Percentiles rank a stretch among this genome's conserved stretches.
Evolutionary conservation across 805 yeast species (phyloP).

Genomic region (Ogataea neopini): DNA sequence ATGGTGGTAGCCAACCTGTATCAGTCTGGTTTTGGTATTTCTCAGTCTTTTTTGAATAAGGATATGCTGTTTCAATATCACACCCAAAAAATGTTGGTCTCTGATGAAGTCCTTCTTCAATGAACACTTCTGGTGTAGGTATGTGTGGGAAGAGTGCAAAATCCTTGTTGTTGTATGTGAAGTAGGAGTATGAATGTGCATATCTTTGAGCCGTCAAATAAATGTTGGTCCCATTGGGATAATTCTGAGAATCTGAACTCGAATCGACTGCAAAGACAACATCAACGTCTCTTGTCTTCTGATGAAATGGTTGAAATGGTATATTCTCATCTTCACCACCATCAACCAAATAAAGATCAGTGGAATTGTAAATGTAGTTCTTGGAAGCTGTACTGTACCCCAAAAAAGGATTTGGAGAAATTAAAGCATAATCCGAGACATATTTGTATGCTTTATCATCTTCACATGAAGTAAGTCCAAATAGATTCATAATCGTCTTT

Average conservation of each 20-base stretch:
- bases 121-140: constrained; percentile 34
- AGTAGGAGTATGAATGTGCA: constrained; percentile 8
- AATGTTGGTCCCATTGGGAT: constrained; percentile 61
- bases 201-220: constrained; percentile 39
- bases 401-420: constrained; percentile 64
- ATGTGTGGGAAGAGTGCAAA: constrained; percentile 38
- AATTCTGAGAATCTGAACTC: constrained; percentile 53
- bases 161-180: constrained; percentile 11
- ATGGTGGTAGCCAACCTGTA: constrained; percentile 45
- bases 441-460: constrained; percentile 31
- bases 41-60: constrained; percentile 8
- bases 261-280: constrained; percentile 44
- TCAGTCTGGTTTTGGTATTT: constrained; percentile 7
- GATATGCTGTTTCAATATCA: constrained; percentile 37
- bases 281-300: constrained; percentile 38
- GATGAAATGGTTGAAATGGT: constrained; percentile 47
- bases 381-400: constrained; percentile 19
- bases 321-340: constrained; percentile 54
- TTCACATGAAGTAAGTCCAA: constrained; percentile 44
- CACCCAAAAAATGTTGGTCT: constrained; percentile 47
- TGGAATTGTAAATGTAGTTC: constrained; percentile 25
- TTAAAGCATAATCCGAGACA: constrained; percentile 58
- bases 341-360: constrained; percentile 33
- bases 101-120: constrained; percentile 23
- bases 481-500: constrained; percentile 39